These are phyloP conservation scores for Teratosphaeriaceae sp. DNA, from an alignment of 2,329 filamentous ascomycete genomes.

Conservation along the genomic window DNA sequence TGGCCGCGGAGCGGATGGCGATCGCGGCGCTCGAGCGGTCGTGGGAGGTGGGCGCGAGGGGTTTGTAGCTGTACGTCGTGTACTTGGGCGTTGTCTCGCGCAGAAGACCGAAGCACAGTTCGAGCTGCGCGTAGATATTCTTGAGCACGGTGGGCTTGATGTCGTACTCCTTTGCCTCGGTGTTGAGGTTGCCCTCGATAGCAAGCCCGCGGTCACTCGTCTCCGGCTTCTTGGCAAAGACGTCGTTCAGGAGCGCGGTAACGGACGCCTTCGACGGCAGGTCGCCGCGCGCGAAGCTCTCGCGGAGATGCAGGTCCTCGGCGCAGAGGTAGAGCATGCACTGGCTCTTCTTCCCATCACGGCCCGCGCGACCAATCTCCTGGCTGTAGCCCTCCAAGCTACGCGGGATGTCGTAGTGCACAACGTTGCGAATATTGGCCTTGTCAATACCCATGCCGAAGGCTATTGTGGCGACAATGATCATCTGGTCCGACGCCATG, in stretches of 20 bases:
- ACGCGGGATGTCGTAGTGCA: conserved; percentile 88
- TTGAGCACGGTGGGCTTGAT: conserved; percentile 45
- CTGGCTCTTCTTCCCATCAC: conserved; percentile 68
- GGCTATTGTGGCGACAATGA: conserved; percentile 96
- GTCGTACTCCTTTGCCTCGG: conserved; percentile 46
- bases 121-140: conserved; percentile 54
- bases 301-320: conserved; percentile 52
- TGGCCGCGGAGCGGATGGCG: conserved; percentile 44
- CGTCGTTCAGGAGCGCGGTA: conserved; percentile 41
- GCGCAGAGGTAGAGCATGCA: conserved; percentile 54
- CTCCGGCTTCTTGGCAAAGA: conserved; percentile 37
- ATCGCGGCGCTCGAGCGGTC: conserved; percentile 33
- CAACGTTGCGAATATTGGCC: conserved; percentile 89
- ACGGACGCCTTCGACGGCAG: conserved; percentile 49
- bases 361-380: conserved; percentile 88
- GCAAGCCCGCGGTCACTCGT: not conserved
- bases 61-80: conserved; percentile 47
- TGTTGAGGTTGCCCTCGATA: conserved; percentile 42
- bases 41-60: conserved; percentile 8
- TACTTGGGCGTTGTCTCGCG: conserved; percentile 54
- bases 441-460: conserved; percentile 99
- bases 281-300: conserved; percentile 55
- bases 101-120: conserved; percentile 51
- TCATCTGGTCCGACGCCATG: conserved; percentile 72
- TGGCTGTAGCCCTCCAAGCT: conserved; percentile 98